Percentiles rank a stretch among this genome's conserved stretches.
Evolutionary conservation across 305 asterid species (phyloP).

Genomic region (Vinca major): DNA sequence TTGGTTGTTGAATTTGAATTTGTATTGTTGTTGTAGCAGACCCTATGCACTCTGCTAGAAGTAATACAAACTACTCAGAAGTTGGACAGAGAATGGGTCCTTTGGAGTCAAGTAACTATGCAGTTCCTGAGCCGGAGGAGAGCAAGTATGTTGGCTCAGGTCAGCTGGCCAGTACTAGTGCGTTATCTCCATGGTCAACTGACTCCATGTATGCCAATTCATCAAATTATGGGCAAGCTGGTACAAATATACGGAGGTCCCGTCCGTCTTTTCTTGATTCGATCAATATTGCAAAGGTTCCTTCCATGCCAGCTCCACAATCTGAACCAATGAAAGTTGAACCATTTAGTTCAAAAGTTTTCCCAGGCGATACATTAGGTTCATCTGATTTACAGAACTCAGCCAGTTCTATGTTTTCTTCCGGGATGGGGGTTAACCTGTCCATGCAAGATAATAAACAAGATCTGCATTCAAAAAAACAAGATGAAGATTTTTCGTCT

Average conservation of each 20-base stretch:
- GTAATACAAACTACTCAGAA: conserved; percentile 25
- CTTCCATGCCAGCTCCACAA: conserved; percentile 38
- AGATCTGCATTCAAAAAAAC: too few relatives aligned
- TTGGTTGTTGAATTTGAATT: conserved; percentile 1
- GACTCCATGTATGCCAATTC: conserved; percentile 32
- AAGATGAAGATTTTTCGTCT: too few relatives aligned
- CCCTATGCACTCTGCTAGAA: conserved; percentile 29
- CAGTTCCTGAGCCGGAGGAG: conserved; percentile 37
- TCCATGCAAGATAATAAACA: too few relatives aligned
- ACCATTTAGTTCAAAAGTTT: conserved; percentile 39
- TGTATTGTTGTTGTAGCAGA: conserved; percentile 30
- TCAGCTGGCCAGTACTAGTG: conserved; percentile 28
- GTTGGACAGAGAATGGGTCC: conserved; percentile 26
- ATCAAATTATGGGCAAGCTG: conserved; percentile 26
- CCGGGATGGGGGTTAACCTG: conserved; percentile 39
- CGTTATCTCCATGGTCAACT: conserved; percentile 40
- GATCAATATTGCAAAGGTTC: conserved; percentile 52
- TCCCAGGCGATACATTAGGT: conserved; percentile 50
- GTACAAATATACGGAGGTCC: conserved; percentile 43
- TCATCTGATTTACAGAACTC: conserved; percentile 39
- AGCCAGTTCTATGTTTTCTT: conserved; percentile 28
- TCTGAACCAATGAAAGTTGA: conserved; percentile 38
- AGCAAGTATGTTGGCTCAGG: conserved; percentile 32
- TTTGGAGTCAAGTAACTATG: conserved; percentile 15
- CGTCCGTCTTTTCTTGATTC: conserved; percentile 96